phyloP scores from a whole-genome alignment of 2,329 filamentous ascomycete genomes.

The Pseudogymnoascus pannorum region DNA sequence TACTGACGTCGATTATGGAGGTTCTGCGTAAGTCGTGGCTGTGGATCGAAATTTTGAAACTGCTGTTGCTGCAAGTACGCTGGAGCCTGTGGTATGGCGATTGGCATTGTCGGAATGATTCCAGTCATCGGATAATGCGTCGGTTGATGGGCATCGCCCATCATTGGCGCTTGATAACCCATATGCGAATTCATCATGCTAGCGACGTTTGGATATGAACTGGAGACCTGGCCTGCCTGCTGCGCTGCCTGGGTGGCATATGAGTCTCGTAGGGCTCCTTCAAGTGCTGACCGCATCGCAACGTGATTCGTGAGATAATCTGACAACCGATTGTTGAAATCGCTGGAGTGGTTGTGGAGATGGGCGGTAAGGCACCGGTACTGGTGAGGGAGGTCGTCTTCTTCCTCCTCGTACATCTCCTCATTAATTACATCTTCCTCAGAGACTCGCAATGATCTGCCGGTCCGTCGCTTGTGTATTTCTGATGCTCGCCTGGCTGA shows the following conservation, averaged over 20 bases:
- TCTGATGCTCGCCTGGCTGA: conserved; percentile 84
- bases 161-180: background rate
- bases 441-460: conserved; percentile 71
- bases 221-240: background rate
- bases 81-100: background rate
- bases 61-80: background rate
- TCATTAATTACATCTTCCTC: conserved; percentile 83
- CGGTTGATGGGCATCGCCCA: background rate
- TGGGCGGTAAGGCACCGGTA: conserved; percentile 57
- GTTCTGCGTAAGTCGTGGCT: background rate
- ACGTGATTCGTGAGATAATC: conserved; percentile 50
- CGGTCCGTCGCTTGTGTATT: conserved; percentile 82
- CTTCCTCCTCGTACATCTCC: conserved; percentile 95
- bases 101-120: background rate
- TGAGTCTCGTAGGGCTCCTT: background rate
- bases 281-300: conserved; percentile 19
- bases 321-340: conserved; percentile 21
- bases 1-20: background rate
- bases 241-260: background rate
- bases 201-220: background rate
- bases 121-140: background rate
- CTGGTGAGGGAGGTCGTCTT: conserved; percentile 66
- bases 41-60: background rate
- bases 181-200: background rate
- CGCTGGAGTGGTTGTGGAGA: conserved; percentile 31